phyloP scores from a whole-genome alignment of 495 filamentous ascomycete species.

The Neurospora discreta region DNA sequence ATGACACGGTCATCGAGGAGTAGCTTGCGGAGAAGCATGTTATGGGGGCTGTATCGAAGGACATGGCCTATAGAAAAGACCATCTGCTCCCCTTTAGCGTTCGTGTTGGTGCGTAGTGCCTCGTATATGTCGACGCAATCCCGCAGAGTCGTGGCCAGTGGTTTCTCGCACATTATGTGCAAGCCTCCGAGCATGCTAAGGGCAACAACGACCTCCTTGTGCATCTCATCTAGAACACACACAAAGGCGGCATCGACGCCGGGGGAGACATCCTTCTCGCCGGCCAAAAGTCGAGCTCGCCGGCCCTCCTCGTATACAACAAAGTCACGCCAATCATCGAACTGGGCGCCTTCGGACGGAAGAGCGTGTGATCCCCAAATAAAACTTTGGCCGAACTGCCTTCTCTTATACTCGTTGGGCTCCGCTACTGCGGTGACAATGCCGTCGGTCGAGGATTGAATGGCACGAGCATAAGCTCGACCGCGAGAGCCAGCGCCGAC shows the following conservation, averaged over 20 bases:
- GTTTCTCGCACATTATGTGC: constrained; percentile 94
- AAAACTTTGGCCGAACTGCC: constrained; percentile 51
- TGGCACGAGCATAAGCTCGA: constrained; percentile 59
- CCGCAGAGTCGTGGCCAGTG: constrained; percentile 63
- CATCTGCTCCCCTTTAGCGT: constrained; percentile 22
- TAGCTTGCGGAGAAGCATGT: constrained; percentile 69
- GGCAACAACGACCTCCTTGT: constrained; percentile 63
- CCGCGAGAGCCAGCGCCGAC: constrained; percentile 86
- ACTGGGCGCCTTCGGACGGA: constrained; percentile 45
- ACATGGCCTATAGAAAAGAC: constrained; percentile 81
- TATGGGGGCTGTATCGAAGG: constrained; percentile 81
- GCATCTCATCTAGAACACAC: constrained; percentile 80
- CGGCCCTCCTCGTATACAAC: constrained; percentile 50
- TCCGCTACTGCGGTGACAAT: constrained; percentile 70
- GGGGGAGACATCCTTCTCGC: constrained; percentile 29
- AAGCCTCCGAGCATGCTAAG: constrained; percentile 52
- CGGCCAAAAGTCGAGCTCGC: constrained; percentile 30
- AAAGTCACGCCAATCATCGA: constrained; percentile 65
- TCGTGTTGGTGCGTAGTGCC: constrained; percentile 24
- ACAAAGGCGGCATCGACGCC: constrained; percentile 76
- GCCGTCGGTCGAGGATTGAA: constrained; percentile 47
- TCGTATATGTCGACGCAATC: constrained; percentile 68
- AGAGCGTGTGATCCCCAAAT: constrained; percentile 46
- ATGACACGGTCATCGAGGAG: constrained; percentile 61
- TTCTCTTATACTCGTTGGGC: constrained; percentile 66